Conservation (phyloP, 371 early-diverging fungal species). For the Syncephalastrum contaminatum region DNA sequence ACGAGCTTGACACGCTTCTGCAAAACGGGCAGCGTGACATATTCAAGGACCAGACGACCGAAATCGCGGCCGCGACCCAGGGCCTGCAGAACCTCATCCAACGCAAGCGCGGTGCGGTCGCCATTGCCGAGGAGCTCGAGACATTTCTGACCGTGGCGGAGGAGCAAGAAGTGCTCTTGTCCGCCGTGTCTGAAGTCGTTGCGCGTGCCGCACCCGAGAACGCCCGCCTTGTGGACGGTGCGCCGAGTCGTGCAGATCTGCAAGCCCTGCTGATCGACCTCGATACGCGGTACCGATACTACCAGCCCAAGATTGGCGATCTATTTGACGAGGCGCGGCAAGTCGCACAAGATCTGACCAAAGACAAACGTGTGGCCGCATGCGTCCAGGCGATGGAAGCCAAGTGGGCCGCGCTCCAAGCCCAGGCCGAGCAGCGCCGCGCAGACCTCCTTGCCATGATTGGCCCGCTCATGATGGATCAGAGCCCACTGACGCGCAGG, state of each 20-base stretch:
- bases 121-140: conserved; percentile 42
- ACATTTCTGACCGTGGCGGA: conserved; percentile 46
- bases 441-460: conserved; percentile 39
- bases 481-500: conserved; percentile 21
- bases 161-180: conserved; percentile 46
- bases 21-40: conserved; percentile 20
- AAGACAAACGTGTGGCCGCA: conserved; percentile 49
- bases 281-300: conserved; percentile 54
- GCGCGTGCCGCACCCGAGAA: conserved; percentile 36
- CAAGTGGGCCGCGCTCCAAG: conserved; percentile 51
- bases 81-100: conserved; percentile 36
- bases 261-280: conserved; percentile 57
- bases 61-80: conserved; percentile 38
- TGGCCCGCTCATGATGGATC: conserved; percentile 24
- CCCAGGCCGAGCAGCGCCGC: conserved; percentile 44
- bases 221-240: conserved; percentile 32
- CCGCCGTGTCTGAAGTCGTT: conserved; percentile 45
- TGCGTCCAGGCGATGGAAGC: conserved; percentile 40
- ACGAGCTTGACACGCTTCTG: conserved; percentile 42
- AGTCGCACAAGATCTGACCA: conserved; percentile 40
- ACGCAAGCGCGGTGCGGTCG: conserved; percentile 39
- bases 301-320: conserved; percentile 52
- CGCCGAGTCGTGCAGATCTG: conserved; percentile 46
- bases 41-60: conserved; percentile 42
- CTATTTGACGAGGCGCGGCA: conserved; percentile 45